Evolutionary conservation across 1,284 basidiomycete genomes (phyloP).

Genomic region (Irpex lacteus): DNA sequence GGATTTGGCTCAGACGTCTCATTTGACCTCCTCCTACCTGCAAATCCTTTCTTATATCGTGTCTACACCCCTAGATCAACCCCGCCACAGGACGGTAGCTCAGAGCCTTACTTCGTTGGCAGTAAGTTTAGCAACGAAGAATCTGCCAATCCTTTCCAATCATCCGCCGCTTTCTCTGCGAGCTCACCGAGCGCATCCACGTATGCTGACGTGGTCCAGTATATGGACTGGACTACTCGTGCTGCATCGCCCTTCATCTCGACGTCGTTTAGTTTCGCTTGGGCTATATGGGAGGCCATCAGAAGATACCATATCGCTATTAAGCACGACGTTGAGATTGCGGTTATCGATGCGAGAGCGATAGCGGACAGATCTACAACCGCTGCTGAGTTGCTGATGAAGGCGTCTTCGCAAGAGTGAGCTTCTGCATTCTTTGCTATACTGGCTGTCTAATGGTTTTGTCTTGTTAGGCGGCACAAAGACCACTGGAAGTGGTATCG

Average conservation of each 20-base stretch:
- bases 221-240: constrained; percentile 76
- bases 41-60: constrained; percentile 73
- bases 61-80: constrained; percentile 69
- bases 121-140: constrained; percentile 48
- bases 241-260: constrained; percentile 66
- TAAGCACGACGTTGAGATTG: constrained; percentile 74
- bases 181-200: constrained; percentile 29
- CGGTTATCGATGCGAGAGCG: constrained; percentile 66
- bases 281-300: constrained; percentile 80
- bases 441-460: too few relatives aligned
- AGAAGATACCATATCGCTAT: constrained; percentile 63
- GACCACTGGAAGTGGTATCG: constrained; percentile 75
- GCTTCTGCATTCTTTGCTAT: constrained; percentile 22
- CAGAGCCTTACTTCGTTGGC: constrained; percentile 62
- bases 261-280: constrained; percentile 73
- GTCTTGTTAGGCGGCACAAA: constrained; percentile 45
- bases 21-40: constrained; percentile 56
- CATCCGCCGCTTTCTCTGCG: constrained; percentile 17
- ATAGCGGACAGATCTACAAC: constrained; percentile 58
- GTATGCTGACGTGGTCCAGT: constrained; percentile 60
- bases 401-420: constrained; percentile 51
- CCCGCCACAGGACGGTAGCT: constrained; percentile 48
- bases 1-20: constrained; percentile 63
- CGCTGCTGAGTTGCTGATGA: constrained; percentile 57
- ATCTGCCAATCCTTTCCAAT: constrained; percentile 16